Evolutionary conservation across 345 rosid species (phyloP), one percentile per base, ranked within the genome.

Genomic region (Salix dunnii): DNA sequence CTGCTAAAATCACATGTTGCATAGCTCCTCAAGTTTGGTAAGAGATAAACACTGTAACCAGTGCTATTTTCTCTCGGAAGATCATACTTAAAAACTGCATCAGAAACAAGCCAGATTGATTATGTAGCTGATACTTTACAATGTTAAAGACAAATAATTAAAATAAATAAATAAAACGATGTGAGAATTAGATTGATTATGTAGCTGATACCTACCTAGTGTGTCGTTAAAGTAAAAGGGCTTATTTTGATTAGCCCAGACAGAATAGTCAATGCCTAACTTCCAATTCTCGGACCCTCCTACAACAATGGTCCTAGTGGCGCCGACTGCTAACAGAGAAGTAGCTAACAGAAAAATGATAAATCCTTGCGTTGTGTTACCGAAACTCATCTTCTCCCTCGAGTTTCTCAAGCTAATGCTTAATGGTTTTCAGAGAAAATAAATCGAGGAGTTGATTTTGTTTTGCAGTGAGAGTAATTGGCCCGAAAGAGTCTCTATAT

Each of bases 231-330:
- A 67, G 67, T 82, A 89, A 76, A 84, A 89, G 6, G 97, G 95
- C 14, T 81, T 82, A 23, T 81, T 86, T 16, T 88, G 76, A 38
- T 77, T 31, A 38, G 97, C 93, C 95, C 94, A 89, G 2, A 77
- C 78, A 1, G 80, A 61, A 81, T 92, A 92, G 55, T 88, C 83
- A 49, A 87, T 38, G 53, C 94, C 93, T 31, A 83, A 89, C 5
- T 28, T 80, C 95, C 92, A 92, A 38, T 81, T 83, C 23, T 88
- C 77, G 13, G 88, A 81, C 36, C 95, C 97, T n/a, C 92, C 97
- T 1, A 90, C 92, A 11, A 84, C 35, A 76, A 90, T 76, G 73
- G 81, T 87, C 67, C 72, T 84, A 25, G 91, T n/a, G 21, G 14
- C 68, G 4, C 10, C 6, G 5, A 65, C 20, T 12, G n/a, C 68